phyloP scores from a whole-genome alignment of 768 basidiomycete species.

The Pisolithus marmoratus region DNA sequence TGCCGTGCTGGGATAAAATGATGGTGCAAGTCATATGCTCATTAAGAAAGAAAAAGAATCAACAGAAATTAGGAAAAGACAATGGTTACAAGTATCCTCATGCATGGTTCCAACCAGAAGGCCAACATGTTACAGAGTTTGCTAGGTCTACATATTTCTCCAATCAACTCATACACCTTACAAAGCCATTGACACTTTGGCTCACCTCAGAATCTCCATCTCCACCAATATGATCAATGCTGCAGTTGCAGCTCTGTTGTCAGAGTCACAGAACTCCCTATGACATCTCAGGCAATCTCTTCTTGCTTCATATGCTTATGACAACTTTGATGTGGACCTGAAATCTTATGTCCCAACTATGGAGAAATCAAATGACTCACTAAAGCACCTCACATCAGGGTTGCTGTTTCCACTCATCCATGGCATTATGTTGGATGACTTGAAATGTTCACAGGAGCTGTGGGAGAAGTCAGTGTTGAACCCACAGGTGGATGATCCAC shows the following conservation, averaged over 20 bases:
- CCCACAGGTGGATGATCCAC: not conserved
- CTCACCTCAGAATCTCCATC: slow-evolving; percentile 24
- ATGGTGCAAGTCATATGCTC: not conserved
- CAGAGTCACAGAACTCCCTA: slow-evolving; percentile 12
- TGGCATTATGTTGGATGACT: slow-evolving; percentile 11
- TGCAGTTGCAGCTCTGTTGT: slow-evolving; percentile 10
- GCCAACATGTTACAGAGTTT: slow-evolving; percentile 16
- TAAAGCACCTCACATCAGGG: slow-evolving; percentile 3
- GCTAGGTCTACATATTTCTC: slow-evolving; percentile 25
- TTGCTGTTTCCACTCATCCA: slow-evolving; percentile 1
- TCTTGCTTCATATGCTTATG: slow-evolving; percentile 28
- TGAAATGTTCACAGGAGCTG: slow-evolving; percentile 28
- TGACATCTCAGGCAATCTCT: slow-evolving; percentile 19
- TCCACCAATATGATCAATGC: slow-evolving; percentile 10
- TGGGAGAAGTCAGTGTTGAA: slow-evolving; percentile 29
- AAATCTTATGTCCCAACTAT: slow-evolving; percentile 24
- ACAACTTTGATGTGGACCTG: slow-evolving; percentile 40
- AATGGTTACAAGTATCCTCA: slow-evolving; percentile 10
- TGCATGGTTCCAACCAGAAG: slow-evolving; percentile 28
- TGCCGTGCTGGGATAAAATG: not conserved
- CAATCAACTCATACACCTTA: slow-evolving; percentile 22
- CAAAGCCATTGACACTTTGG: slow-evolving; percentile 20
- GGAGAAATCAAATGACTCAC: slow-evolving; percentile 15
- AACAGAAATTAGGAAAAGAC: slow-evolving; percentile 4
- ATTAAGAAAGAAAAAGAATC: not conserved